Base-by-base conservation (phyloP, 208 protist genomes). In the Acanthamoeba triangularis region DNA sequence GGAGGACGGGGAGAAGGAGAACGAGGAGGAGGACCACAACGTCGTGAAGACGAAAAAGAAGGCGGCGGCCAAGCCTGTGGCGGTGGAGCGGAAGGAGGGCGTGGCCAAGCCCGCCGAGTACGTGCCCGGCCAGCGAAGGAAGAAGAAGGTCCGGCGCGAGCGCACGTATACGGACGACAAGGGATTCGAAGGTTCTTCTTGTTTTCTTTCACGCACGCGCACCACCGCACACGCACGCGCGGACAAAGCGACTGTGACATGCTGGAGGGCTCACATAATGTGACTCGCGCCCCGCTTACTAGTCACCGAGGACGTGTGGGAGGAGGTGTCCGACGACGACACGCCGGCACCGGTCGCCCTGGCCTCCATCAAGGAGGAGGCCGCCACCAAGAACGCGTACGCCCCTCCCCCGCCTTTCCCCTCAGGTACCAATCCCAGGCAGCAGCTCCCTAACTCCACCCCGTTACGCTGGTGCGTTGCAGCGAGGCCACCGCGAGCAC, bases 241-340 rank as follows among this genome's bases (percentile, higher is more conserved):
- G 37, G 2, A 41, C 37, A 41, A 41, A n/a, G n/a, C 8, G 14
- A 56, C 8, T 18, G 52, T n/a, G n/a, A n/a, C n/a, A 18, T 11
- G 14, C 11, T 11, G 11, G 52, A 56, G 52, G 16, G 80, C 35
- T 88, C 20, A 65, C 49, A 6, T 52, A 13, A 61, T 2, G 2
- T 69, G 30, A n/a, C 47, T 33, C 33, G 28, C 69, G 8, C 28
- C 35, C 44, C 30, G 11, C n/a, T n/a, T n/a, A 41, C 1, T 33
- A 91, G 84, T 91, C 35, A 69, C 54, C 10, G 84, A 91, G 56
- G 84, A 91, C 18, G 84, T 91, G n/a, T 91, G 84, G 84, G 84
- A 91, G 30, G 84, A 91, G 20, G 84, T 91, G 20, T 72, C 84
- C 7, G 59, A 72, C 84, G 84, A 91, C 10, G 84, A 63, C 33